These are phyloP conservation scores for Moesziomyces antarcticus DNA, from an alignment of 1,284 basidiomycete genomes.

Conservation along the genomic window DNA sequence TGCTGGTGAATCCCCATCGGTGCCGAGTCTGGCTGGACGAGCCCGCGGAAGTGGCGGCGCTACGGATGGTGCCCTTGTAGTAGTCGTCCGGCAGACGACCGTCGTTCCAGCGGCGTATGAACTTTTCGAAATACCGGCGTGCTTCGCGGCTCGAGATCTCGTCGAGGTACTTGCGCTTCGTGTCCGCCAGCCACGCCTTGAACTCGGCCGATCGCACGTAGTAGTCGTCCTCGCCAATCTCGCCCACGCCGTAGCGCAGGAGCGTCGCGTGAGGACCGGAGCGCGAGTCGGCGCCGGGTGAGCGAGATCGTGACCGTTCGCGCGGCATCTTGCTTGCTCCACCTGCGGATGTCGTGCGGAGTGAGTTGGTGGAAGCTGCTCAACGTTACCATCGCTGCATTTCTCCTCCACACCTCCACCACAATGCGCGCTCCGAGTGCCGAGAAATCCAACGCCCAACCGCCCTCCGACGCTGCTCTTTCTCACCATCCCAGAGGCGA, in stretches of 20 bases:
- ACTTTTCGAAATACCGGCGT: slow-evolving; percentile 48
- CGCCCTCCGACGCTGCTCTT: no score
- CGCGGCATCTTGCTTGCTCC: no score
- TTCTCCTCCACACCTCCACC: no score
- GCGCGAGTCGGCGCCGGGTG: no score
- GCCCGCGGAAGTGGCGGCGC: slow-evolving; percentile 1
- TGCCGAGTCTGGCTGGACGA: slow-evolving; percentile 35
- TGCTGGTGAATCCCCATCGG: slow-evolving; percentile 30
- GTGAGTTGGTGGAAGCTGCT: no score
- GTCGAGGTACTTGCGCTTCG: slow-evolving; percentile 43
- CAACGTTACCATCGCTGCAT: no score
- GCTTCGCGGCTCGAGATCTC: slow-evolving; percentile 46
- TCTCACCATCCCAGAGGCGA: no score
- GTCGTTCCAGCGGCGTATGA: slow-evolving; percentile 46
- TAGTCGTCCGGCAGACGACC: slow-evolving; percentile 22
- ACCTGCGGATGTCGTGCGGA: no score
- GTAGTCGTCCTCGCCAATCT: slow-evolving; percentile 39
- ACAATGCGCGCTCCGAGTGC: no score
- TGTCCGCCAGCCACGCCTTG: slow-evolving; percentile 49
- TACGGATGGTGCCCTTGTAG: slow-evolving; percentile 21
- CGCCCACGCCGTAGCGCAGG: slow-evolving; percentile 6
- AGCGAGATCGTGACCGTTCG: no score
- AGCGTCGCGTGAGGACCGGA: slow-evolving; percentile 2
- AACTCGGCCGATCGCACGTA: slow-evolving; percentile 45
- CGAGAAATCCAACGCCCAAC: no score